Conservation (phyloP, 1,284 basidiomycete species). For the Puccinia brachypodii region DNA sequence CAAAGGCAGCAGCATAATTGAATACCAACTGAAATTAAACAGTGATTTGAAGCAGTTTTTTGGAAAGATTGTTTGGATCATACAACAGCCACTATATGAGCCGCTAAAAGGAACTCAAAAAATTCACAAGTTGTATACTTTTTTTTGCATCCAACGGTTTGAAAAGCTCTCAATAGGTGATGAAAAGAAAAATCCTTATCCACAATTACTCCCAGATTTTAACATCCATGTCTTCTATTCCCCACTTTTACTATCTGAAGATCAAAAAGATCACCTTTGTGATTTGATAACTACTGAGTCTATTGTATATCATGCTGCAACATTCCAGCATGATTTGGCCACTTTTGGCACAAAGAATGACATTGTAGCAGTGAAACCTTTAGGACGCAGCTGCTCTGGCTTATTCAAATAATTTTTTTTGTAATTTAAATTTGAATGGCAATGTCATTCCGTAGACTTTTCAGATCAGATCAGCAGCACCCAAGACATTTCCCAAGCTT, state of each 20-base stretch:
- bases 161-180: not conserved
- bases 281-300: conserved; percentile 9
- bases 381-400: conserved; percentile 1
- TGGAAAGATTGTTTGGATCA: not conserved
- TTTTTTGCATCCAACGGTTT: not conserved
- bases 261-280: not conserved
- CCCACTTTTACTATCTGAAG: conserved; percentile 8
- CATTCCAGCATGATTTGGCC: not conserved
- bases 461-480: too few species aligned
- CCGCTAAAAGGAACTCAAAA: not conserved
- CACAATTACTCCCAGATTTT: conserved; percentile 13
- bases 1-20: not conserved
- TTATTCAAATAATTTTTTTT: not conserved
- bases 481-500: too few species aligned
- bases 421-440: too few species aligned
- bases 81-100: not conserved
- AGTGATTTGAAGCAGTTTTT: not conserved
- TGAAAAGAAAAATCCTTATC: conserved; percentile 10
- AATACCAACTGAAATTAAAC: not conserved
- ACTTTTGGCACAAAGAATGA: not conserved
- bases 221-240: conserved; percentile 13
- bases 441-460: too few species aligned
- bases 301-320: conserved; percentile 9
- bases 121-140: not conserved
- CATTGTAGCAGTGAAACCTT: conserved; percentile 20